phyloP scores from a whole-genome alignment of 768 basidiomycete species.

The Tulasnella sp. region DNA sequence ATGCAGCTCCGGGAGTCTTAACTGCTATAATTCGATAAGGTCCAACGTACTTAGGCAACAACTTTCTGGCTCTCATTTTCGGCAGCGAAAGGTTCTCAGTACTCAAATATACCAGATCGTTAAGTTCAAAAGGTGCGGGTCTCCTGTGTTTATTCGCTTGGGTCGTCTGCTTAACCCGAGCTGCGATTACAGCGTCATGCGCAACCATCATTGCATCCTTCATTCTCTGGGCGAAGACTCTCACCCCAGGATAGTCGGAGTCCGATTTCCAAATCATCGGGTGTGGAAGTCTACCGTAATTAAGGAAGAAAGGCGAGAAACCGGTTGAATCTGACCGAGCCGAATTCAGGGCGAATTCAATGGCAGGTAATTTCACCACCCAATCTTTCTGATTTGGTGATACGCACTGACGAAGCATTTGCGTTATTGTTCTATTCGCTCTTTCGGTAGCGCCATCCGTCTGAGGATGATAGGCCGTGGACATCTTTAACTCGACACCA shows the following conservation, averaged over 20 bases:
- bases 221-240: slow-evolving; percentile 12
- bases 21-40: slow-evolving; percentile 38
- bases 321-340: slow-evolving; percentile 31
- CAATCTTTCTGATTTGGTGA: slow-evolving; percentile 32
- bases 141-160: slow-evolving; percentile 25
- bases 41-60: slow-evolving; percentile 43
- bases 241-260: slow-evolving; percentile 28
- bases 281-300: slow-evolving; percentile 35
- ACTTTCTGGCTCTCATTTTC: slow-evolving; percentile 39
- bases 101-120: slow-evolving; percentile 35
- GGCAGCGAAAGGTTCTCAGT: slow-evolving; percentile 42
- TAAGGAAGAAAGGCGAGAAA: slow-evolving; percentile 33
- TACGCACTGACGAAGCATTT: slow-evolving; percentile 25
- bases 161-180: slow-evolving; percentile 18
- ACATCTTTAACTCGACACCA: slow-evolving; percentile 38
- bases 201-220: slow-evolving; percentile 12
- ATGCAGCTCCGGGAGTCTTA: background rate
- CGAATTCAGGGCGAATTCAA: slow-evolving; percentile 35
- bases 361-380: slow-evolving; percentile 28
- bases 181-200: slow-evolving; percentile 27
- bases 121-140: background rate
- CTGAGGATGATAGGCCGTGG: slow-evolving; percentile 41
- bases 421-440: slow-evolving; percentile 31
- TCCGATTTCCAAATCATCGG: slow-evolving; percentile 21
- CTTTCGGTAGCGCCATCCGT: slow-evolving; percentile 42